Base-by-base conservation (phyloP, 2,329 filamentous ascomycete genomes). In the Cladosporium sp. region DNA sequence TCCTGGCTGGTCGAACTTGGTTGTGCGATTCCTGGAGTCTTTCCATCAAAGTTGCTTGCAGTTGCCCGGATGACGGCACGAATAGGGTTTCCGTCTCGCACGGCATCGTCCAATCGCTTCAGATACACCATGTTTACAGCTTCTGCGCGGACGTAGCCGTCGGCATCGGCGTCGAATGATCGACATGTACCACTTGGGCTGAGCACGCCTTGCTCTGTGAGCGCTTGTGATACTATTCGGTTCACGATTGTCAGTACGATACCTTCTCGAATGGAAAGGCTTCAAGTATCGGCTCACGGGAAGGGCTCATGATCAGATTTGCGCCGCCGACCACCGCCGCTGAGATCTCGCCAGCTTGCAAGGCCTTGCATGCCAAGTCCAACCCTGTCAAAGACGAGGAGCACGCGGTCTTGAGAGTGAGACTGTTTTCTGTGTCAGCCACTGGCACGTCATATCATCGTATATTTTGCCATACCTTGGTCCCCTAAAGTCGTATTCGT, bases 71-170 rank as follows among this genome's bases (percentile, higher is more conserved):
- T 21, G 16, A 56, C 60, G 1, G 64, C 67, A 5, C 65, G 76
- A 25, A 71, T 65, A 7, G 48, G 58, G 46, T 71, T 65, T n/a
- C 63, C 57, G 23, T 68, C 66, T 4, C 48, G 43, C n/a, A 69
- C 57, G 5, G 69, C 69, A 34, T 67, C 57, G 26, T 34, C 46
- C 10, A 71, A 14, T 7, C 28, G 64, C 59, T 71, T 70, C 0
- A 89, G 67, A 2, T 43, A 34, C 14, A 56, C 21, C 16, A 34
- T 34, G 7, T 21, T 49, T 18, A 63, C 46, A 13, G 46, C 86
- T 46, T 63, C 60, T 13, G 82, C 84, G 0, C 84, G 79, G 30
- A 77, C 83, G 71, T 79, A 85, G 8, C 83, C 85, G 25, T 85
- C 75, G 0, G 82, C 85, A 3, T 70, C 69, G 2, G 70, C 74